Percentiles rank a stretch among this genome's conserved stretches.
Conservation (phyloP, 371 early-diverging fungal genomes). For the Parasitella parasitica region DNA sequence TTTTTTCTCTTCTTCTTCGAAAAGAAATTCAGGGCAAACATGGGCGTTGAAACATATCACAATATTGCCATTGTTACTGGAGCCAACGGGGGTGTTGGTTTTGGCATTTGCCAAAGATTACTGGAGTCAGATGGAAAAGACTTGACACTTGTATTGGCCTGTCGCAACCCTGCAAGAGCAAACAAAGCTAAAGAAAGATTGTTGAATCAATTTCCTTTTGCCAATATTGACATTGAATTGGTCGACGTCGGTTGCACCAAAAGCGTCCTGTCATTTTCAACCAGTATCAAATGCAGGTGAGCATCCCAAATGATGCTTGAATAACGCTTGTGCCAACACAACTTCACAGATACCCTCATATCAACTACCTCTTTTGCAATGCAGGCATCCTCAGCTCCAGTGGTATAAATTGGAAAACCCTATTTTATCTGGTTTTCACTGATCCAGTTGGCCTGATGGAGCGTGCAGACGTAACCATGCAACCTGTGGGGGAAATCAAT, state of each 20-base stretch:
- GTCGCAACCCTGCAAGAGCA: conserved; percentile 68
- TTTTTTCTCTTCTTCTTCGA: background rate
- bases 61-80: conserved; percentile 64
- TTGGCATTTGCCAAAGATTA: conserved; percentile 68
- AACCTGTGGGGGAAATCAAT: conserved; percentile 58
- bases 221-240: conserved; percentile 42
- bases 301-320: background rate
- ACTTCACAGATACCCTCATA: conserved; percentile 33
- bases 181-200: conserved; percentile 55
- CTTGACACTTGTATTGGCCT: conserved; percentile 70
- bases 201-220: conserved; percentile 40
- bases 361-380: conserved; percentile 78
- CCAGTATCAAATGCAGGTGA: conserved; percentile 29
- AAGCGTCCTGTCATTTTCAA: conserved; percentile 44
- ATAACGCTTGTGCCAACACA: background rate
- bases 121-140: conserved; percentile 32
- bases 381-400: conserved; percentile 74
- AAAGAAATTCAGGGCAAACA: background rate
- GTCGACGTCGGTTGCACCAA: conserved; percentile 57
- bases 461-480: conserved; percentile 67
- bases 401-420: conserved; percentile 50
- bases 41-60: conserved; percentile 6
- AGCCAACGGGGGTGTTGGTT: conserved; percentile 76
- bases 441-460: conserved; percentile 63
- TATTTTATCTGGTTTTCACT: conserved; percentile 49